Percentiles rank a stretch among this genome's conserved stretches.
These are phyloP conservation scores for Glonium stellatum DNA, from an alignment of 495 filamentous ascomycete species.

Conservation along the genomic window DNA sequence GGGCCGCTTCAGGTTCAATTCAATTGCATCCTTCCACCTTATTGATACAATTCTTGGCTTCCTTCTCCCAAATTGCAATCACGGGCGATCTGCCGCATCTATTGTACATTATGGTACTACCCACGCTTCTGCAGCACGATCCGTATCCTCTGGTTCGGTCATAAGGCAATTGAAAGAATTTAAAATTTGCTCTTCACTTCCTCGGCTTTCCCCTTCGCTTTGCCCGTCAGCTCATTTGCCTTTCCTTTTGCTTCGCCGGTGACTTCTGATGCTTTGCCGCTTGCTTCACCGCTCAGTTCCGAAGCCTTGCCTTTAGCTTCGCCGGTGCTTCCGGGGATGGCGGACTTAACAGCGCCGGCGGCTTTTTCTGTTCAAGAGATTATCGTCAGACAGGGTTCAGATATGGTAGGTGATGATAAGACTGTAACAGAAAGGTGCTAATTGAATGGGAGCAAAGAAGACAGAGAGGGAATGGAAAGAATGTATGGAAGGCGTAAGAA, in stretches of 20 bases:
- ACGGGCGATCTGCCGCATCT: no score
- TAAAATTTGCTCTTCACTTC: constrained; percentile 36
- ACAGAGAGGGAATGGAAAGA: not conserved
- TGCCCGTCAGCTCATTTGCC: constrained; percentile 37
- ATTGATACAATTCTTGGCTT: no score
- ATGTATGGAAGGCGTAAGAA: not conserved
- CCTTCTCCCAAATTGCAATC: no score
- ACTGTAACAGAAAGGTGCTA: not conserved
- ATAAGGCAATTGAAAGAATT: not conserved
- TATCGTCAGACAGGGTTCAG: not conserved
- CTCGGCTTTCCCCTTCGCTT: constrained; percentile 41
- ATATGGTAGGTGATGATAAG: not conserved
- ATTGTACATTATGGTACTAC: no score
- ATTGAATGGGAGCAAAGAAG: not conserved
- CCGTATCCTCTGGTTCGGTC: no score
- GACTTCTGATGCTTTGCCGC: constrained; percentile 35
- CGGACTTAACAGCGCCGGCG: constrained; percentile 38
- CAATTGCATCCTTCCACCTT: no score
- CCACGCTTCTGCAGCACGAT: no score
- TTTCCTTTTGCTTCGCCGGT: constrained; percentile 45
- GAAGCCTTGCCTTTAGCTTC: constrained; percentile 44
- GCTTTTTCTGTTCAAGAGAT: constrained; percentile 41
- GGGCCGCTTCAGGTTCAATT: no score
- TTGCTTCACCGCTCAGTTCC: constrained; percentile 39
- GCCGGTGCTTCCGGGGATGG: constrained; percentile 36